phyloP scores from a whole-genome alignment of 306 rosid genomes.

The Myrica gale region DNA sequence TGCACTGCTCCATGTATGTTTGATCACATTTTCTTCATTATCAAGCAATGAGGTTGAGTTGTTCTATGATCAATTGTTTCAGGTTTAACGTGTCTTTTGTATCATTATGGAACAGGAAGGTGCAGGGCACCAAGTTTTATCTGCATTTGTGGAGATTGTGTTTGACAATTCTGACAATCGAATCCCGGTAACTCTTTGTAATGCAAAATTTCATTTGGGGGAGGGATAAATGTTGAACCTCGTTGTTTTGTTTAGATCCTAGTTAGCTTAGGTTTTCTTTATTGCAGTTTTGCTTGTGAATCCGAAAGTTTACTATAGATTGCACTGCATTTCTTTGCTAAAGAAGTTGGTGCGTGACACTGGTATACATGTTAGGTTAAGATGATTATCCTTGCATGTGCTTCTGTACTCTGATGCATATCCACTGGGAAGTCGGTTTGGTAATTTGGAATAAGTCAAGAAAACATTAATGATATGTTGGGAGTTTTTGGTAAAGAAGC shows the following conservation, averaged over 20 bases:
- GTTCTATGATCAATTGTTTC: background rate
- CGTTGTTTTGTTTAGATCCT: background rate
- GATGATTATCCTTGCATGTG: background rate
- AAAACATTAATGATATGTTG: background rate
- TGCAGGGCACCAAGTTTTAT: conserved; percentile 84
- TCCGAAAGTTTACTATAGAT: background rate
- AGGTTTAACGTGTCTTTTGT: conserved; percentile 15
- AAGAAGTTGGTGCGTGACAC: background rate
- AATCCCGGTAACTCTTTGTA: conserved; percentile 69
- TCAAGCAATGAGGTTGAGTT: conserved; percentile 4
- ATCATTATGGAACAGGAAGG: conserved; percentile 66
- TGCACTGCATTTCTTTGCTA: background rate
- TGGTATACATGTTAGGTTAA: background rate
- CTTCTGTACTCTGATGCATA: background rate
- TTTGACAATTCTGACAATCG: conserved; percentile 94
- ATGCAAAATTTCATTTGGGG: conserved; percentile 19
- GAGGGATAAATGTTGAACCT: background rate
- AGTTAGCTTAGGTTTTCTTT: background rate
- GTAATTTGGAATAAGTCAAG: background rate
- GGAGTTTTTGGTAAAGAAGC: background rate
- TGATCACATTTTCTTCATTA: conserved; percentile 17
- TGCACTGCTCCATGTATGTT: conserved; percentile 87
- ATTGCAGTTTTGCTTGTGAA: background rate
- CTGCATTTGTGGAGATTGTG: conserved; percentile 97
- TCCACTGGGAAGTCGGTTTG: background rate